phyloP scores from a whole-genome alignment of 2,329 filamentous ascomycete species.

The Calonectria ilicicola region DNA sequence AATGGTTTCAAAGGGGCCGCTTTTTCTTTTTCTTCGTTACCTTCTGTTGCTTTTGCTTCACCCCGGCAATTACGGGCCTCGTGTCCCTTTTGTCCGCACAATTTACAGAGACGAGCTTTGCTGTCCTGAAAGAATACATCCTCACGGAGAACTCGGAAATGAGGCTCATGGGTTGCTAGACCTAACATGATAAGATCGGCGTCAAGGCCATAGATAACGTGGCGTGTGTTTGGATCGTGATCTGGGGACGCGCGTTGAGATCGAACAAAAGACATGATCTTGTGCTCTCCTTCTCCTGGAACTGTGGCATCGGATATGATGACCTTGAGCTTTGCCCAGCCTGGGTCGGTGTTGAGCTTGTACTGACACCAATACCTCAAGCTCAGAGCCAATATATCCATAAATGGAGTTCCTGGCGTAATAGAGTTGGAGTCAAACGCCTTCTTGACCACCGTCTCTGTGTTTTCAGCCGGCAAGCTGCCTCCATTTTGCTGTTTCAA shows the following conservation, averaged over 20 bases:
- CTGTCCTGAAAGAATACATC: constrained; percentile 95
- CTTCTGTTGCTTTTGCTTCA: constrained; percentile 80
- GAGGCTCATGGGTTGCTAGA: constrained; percentile 94
- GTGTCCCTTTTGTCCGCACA: constrained; percentile 94
- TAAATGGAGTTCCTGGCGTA: constrained; percentile 97
- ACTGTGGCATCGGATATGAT: constrained; percentile 99
- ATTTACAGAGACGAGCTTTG: constrained; percentile 83
- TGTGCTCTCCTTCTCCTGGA: constrained; percentile 97
- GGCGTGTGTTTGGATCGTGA: constrained; percentile 95
- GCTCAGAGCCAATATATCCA: constrained; percentile 92
- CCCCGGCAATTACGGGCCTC: constrained; percentile 88
- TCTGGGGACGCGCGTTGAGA: constrained; percentile 91
- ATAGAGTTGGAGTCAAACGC: constrained; percentile 92
- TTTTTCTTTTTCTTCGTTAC: constrained; percentile 84
- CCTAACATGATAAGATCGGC: constrained; percentile 99
- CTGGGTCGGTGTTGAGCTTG: constrained; percentile 96
- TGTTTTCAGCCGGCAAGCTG: constrained; percentile 69
- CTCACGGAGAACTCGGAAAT: constrained; percentile 95
- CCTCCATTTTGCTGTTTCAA: constrained; percentile 83
- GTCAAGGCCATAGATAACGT: constrained; percentile 98
- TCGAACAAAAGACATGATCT: constrained; percentile 98
- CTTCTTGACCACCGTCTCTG: constrained; percentile 79
- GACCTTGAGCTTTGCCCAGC: constrained; percentile 95
- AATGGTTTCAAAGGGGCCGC: constrained; percentile 84
- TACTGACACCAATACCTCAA: constrained; percentile 97